Conservation (phyloP, 768 basidiomycete genomes). For the Mycena maculata region DNA sequence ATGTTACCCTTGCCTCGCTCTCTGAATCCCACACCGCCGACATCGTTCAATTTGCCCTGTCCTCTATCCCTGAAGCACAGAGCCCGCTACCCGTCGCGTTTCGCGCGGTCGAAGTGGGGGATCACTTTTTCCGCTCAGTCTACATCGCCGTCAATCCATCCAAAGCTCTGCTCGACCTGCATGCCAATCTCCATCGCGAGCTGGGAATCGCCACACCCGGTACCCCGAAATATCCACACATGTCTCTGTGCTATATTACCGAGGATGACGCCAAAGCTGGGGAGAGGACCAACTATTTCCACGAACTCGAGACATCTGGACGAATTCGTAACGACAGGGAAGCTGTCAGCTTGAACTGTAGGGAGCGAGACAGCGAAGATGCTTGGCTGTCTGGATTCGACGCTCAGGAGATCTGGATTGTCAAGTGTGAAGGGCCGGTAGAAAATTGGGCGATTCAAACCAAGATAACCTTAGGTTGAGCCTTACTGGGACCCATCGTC, state of each 20-base stretch:
- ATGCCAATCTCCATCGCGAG: slow-evolving; percentile 55
- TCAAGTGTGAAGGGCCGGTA: slow-evolving; percentile 69
- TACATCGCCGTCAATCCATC: slow-evolving; percentile 64
- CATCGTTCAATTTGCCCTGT: slow-evolving; percentile 43
- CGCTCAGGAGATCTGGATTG: slow-evolving; percentile 67
- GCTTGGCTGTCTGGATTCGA: slow-evolving; percentile 57
- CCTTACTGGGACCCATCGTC: background rate
- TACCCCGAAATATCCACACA: slow-evolving; percentile 75
- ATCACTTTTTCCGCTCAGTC: slow-evolving; percentile 79
- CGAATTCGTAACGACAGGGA: slow-evolving; percentile 41
- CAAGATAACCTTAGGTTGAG: slow-evolving; percentile 42
- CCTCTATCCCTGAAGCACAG: slow-evolving; percentile 51
- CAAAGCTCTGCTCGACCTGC: slow-evolving; percentile 59
- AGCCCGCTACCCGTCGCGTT: slow-evolving; percentile 59
- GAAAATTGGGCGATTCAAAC: slow-evolving; percentile 66
- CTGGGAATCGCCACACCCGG: slow-evolving; percentile 50
- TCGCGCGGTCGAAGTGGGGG: slow-evolving; percentile 64
- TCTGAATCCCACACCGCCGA: slow-evolving; percentile 45
- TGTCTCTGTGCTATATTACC: slow-evolving; percentile 80
- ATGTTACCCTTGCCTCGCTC: slow-evolving; percentile 73
- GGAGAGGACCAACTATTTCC: slow-evolving; percentile 62
- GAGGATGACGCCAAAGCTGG: slow-evolving; percentile 67
- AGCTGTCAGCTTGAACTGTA: slow-evolving; percentile 49
- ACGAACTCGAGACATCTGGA: slow-evolving; percentile 52
- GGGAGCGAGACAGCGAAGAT: slow-evolving; percentile 33